Percentiles rank a stretch among this genome's conserved stretches.
Evolutionary conservation across 2,329 filamentous ascomycete genomes (phyloP).

Genomic region (Immersiporthe knoxdaviesiana): DNA sequence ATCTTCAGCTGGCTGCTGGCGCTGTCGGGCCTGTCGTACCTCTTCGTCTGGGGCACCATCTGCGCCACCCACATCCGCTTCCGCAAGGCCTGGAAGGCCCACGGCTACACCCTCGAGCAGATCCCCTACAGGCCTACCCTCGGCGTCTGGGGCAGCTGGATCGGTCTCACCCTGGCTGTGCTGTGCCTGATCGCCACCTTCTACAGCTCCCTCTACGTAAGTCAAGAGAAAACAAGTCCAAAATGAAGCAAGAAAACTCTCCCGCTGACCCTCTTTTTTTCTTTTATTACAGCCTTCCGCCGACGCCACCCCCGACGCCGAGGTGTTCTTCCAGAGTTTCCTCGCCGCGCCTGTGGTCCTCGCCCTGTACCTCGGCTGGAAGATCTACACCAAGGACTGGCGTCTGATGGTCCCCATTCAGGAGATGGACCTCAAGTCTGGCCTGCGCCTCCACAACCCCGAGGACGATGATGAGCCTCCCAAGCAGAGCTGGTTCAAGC

Average conservation of each 20-base stretch:
- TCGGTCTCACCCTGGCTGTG: constrained; percentile 68
- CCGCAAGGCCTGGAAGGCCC: constrained; percentile 62
- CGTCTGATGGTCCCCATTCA: constrained; percentile 59
- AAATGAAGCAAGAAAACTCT: not conserved
- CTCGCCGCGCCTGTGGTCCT: constrained; percentile 62
- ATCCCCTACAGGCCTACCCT: constrained; percentile 51
- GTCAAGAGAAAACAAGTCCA: constrained; percentile 25
- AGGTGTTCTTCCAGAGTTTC: constrained; percentile 62
- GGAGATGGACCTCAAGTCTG: constrained; percentile 66
- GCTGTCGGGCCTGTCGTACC: constrained; percentile 71
- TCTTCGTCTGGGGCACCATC: constrained; percentile 77
- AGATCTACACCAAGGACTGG: constrained; percentile 57
- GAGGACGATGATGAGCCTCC: constrained; percentile 37
- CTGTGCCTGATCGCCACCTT: constrained; percentile 73
- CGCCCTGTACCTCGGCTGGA: constrained; percentile 66
- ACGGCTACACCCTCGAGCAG: constrained; percentile 56
- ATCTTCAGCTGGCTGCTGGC: constrained; percentile 70
- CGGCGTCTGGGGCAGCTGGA: constrained; percentile 69
- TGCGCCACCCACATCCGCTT: constrained; percentile 69
- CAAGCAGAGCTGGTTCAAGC: constrained; percentile 41
- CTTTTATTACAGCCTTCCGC: constrained; percentile 38
- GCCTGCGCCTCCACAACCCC: constrained; percentile 58
- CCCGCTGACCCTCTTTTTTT: constrained; percentile 27
- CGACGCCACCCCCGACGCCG: constrained; percentile 41
- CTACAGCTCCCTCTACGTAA: constrained; percentile 65